Evolutionary conservation across 202 grass and related monocot species (phyloP).

Genomic region (Bolboschoenoplectus hybrid): DNA sequence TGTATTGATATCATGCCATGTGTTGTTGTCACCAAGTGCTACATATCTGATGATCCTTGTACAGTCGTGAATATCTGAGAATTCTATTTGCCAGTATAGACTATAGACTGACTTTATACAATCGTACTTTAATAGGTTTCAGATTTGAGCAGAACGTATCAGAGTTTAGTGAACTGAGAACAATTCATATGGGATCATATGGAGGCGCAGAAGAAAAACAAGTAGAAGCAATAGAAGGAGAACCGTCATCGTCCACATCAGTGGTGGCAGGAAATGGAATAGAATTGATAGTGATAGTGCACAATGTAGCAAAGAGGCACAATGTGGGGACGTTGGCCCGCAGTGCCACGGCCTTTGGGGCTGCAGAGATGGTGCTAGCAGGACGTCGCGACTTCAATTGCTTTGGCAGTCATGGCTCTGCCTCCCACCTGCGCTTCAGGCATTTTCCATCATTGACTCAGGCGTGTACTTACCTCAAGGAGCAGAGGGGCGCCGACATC

Average conservation of each 20-base stretch:
- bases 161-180: neutral
- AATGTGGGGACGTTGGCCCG: constrained; percentile 85
- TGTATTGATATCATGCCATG: neutral
- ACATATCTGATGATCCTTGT: neutral
- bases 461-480: constrained; percentile 79
- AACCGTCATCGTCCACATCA: neutral
- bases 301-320: constrained; percentile 92
- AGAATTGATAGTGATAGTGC: constrained; percentile 56
- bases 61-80: neutral
- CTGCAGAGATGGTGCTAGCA: constrained; percentile 74
- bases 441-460: constrained; percentile 66
- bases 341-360: constrained; percentile 75
- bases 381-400: constrained; percentile 81
- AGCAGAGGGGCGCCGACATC: constrained; percentile 69
- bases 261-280: constrained; percentile 43
- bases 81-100: neutral
- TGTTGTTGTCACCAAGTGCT: neutral
- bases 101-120: neutral
- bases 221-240: neutral
- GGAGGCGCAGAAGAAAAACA: neutral
- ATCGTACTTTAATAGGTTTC: constrained; percentile 4
- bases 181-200: neutral
- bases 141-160: neutral
- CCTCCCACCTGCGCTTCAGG: constrained; percentile 78
- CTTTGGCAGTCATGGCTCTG: constrained; percentile 86